A percentile compares a stretch with the other conserved stretches of the same genome.
phyloP scores from a whole-genome alignment of 306 rosid species.

The Datisca glomerata region DNA sequence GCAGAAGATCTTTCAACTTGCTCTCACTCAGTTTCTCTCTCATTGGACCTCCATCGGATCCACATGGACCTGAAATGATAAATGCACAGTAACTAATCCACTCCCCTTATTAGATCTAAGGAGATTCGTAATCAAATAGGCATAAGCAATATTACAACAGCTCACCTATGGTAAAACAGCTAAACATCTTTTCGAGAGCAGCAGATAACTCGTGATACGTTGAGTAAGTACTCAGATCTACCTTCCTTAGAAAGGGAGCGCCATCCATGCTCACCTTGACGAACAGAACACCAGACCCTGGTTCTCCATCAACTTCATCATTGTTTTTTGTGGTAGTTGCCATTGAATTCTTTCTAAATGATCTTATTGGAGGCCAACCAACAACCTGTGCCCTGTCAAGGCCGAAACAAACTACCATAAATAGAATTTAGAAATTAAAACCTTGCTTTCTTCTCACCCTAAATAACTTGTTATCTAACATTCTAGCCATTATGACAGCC shows the following conservation, averaged over 20 bases:
- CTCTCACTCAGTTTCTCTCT: slow-evolving; percentile 76
- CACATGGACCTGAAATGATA: slow-evolving; percentile 55
- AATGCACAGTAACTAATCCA: too few relatives aligned
- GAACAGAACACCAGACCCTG: slow-evolving; percentile 62
- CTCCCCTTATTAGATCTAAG: too few relatives aligned
- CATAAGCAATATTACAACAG: not conserved
- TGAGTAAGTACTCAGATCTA: slow-evolving; percentile 68
- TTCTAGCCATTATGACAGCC: not conserved
- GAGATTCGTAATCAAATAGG: too few relatives aligned
- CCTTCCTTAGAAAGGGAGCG: slow-evolving; percentile 95
- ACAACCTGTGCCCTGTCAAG: slow-evolving; percentile 85
- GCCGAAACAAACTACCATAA: slow-evolving; percentile 1
- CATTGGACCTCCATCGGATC: slow-evolving; percentile 67
- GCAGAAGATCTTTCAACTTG: slow-evolving; percentile 83
- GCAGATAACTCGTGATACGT: slow-evolving; percentile 77
- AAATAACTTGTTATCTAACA: not conserved
- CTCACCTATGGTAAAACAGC: slow-evolving; percentile 86
- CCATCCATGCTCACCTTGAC: slow-evolving; percentile 99
- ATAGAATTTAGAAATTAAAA: too few relatives aligned
- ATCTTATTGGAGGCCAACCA: slow-evolving; percentile 96
- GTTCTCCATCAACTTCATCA: slow-evolving; percentile 88
- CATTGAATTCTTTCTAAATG: slow-evolving; percentile 77
- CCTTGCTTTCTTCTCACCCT: not conserved
- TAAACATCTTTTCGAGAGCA: slow-evolving; percentile 96
- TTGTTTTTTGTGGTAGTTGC: slow-evolving; percentile 64